These are phyloP conservation scores for Lotmaria passim DNA, from an alignment of 208 protist species.

Conservation along the genomic window DNA sequence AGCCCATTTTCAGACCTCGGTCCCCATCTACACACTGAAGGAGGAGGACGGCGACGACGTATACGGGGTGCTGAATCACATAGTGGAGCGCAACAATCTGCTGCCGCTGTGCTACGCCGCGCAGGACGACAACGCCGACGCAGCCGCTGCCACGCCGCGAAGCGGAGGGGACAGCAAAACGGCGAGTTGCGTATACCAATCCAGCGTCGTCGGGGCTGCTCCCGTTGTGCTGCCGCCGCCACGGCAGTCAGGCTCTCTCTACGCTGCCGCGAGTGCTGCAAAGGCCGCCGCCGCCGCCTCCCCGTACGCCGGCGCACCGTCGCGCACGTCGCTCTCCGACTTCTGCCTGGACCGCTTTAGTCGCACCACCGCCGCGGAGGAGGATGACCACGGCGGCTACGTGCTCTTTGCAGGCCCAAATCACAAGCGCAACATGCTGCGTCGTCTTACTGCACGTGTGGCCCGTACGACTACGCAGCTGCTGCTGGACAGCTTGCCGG, in stretches of 20 bases:
- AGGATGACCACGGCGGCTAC: slow-evolving; percentile 49
- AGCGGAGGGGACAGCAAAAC: neutral
- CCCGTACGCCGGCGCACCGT: no score
- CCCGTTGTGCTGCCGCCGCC: slow-evolving; percentile 35
- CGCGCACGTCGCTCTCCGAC: slow-evolving; percentile 30
- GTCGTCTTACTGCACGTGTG: slow-evolving; percentile 50
- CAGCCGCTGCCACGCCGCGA: neutral
- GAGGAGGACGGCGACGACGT: slow-evolving; percentile 91
- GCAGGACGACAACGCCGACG: slow-evolving; percentile 38
- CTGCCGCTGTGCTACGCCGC: slow-evolving; percentile 72
- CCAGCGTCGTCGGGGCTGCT: slow-evolving; percentile 45
- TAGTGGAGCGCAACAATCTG: slow-evolving; percentile 78
- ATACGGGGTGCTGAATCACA: slow-evolving; percentile 87
- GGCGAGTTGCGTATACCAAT: slow-evolving; percentile 22
- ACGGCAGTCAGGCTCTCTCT: slow-evolving; percentile 15
- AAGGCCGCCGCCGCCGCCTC: neutral
- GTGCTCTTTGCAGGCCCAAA: slow-evolving; percentile 86
- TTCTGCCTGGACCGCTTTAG: slow-evolving; percentile 74
- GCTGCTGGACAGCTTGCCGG: slow-evolving; percentile 59
- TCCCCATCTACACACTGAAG: slow-evolving; percentile 82
- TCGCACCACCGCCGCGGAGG: slow-evolving; percentile 1
- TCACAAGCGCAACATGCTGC: slow-evolving; percentile 79
- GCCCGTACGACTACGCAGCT: slow-evolving; percentile 59
- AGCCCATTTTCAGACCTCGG: slow-evolving; percentile 83
- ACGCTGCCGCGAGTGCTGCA: slow-evolving; percentile 14